A percentile compares a stretch with the other conserved stretches of the same genome.
Evolutionary conservation across 1,284 basidiomycete genomes (phyloP).

Genomic region (Rhodotorula sp.): DNA sequence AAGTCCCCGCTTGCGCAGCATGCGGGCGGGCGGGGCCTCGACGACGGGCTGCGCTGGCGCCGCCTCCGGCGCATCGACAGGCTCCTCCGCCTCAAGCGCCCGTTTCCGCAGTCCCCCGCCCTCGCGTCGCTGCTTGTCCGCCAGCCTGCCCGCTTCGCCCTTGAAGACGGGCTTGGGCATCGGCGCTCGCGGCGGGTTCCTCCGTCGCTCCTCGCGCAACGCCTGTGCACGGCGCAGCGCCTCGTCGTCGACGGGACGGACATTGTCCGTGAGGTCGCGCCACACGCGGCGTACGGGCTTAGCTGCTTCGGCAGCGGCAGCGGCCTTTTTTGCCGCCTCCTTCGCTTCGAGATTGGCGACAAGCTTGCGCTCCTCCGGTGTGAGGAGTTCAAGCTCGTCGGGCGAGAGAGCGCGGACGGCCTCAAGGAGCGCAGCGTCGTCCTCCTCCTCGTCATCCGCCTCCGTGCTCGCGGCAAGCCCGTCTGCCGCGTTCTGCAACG

Average conservation of each 20-base stretch:
- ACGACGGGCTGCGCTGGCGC: too few relatives aligned
- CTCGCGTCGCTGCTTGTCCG: not conserved
- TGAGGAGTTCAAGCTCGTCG: conserved; percentile 13
- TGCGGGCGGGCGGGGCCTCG: not conserved
- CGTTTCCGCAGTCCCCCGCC: conserved; percentile 3
- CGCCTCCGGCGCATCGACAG: not conserved
- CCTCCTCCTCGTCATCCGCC: not conserved
- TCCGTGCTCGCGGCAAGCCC: not conserved
- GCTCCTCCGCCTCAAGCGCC: conserved; percentile 8
- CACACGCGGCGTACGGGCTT: not conserved
- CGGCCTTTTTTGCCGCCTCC: not conserved
- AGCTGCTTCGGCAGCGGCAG: conserved; percentile 1
- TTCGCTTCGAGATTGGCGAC: conserved; percentile 10
- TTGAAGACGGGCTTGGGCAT: conserved; percentile 4
- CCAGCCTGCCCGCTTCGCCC: not conserved
- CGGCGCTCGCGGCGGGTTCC: not conserved
- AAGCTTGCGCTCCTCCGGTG: conserved; percentile 8
- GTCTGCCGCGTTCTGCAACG: not conserved
- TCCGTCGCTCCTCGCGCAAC: not conserved
- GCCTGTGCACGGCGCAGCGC: not conserved
- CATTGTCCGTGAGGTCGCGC: not conserved
- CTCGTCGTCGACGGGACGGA: not conserved
- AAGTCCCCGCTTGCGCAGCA: not conserved
- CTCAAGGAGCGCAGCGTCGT: conserved; percentile 19
- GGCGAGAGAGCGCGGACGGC: conserved; percentile 9